Percentiles rank a stretch among this genome's conserved stretches.
These are phyloP conservation scores for Lagerstroemia speciosa DNA, from an alignment of 345 rosid species.

Conservation along the genomic window DNA sequence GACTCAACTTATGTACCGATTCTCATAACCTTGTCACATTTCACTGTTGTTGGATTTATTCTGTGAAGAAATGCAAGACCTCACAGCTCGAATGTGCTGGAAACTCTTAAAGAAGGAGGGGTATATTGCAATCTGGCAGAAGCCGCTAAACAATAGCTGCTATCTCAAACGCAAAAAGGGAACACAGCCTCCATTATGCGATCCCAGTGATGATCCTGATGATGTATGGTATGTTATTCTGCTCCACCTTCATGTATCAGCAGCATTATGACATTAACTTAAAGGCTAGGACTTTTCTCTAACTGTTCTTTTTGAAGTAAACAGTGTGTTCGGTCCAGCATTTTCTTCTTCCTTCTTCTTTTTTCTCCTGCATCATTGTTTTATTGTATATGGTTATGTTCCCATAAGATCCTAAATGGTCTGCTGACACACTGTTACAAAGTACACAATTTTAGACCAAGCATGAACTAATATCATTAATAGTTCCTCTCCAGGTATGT, in stretches of 20 bases:
- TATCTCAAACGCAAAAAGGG: constrained; percentile 63
- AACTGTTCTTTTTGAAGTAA: neutral
- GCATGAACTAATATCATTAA: neutral
- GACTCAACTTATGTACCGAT: neutral
- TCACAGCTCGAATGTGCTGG: constrained; percentile 88
- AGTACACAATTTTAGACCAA: no score
- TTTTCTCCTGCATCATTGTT: neutral
- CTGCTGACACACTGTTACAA: no score
- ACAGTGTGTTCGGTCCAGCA: no score
- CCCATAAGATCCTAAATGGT: no score
- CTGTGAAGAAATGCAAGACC: constrained; percentile 73
- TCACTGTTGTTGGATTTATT: neutral
- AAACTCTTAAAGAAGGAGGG: constrained; percentile 88
- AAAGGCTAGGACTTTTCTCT: no score
- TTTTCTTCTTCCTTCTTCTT: no score
- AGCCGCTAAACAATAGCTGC: constrained; percentile 71
- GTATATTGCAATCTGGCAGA: constrained; percentile 87
- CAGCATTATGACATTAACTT: neutral
- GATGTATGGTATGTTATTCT: constrained; percentile 57
- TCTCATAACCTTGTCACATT: neutral
- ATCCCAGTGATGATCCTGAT: constrained; percentile 70
- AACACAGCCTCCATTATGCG: constrained; percentile 66
- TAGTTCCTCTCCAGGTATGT: constrained; percentile 46
- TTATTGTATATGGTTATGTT: neutral
- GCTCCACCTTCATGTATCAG: neutral